Evolutionary conservation across 805 yeast genomes (phyloP), one percentile per base, ranked within the genome.

Genomic region (Komagataella pastoris): DNA sequence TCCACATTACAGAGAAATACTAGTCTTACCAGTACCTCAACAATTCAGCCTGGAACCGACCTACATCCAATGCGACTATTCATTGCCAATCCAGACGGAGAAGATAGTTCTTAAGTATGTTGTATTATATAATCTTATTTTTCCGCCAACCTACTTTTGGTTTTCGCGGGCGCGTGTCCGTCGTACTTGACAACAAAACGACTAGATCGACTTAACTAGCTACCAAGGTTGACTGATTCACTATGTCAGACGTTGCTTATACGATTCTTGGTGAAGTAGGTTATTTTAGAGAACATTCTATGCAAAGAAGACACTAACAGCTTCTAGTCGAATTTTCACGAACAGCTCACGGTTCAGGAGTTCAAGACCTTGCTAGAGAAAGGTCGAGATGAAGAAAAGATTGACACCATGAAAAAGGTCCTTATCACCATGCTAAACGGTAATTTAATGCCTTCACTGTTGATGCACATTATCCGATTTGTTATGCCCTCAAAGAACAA

Each of bases 381-480:
- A 66, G 93, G 96, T 51, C 79, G 80, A 56, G 99, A 91, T 65
- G 95, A 84, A 43, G 81, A 79, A 58, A 90, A 91, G 69, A 80
- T 91, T 57, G 85, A 80, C 50, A 83, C 96, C 54, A 93, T 93
- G 99, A 85, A 85, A 62, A 79, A 80, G 60, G 85, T 93, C 58
- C 76, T 93, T 58, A 80, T 86, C 54, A 77, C 88, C 50, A 89
- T 95, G 81, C 76, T 93, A 56, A 91, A 88, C 64, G 96, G 97
- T 40, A 95, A 91, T 61, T 81, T 95, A 54, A 74, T 91, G 81
- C 95, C 97, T 17, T 93, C 86, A 54, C 73, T 93, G 58, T 77
- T 93, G 68, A 93, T 93, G 99, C 96, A 90, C 65, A 87, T 93
- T 59, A 91, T 93, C 62, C 83, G 99, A 63, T 95, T 88, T 62